Base-by-base conservation (phyloP, 208 protist genomes). In the Wallacemonas sp. region DNA sequence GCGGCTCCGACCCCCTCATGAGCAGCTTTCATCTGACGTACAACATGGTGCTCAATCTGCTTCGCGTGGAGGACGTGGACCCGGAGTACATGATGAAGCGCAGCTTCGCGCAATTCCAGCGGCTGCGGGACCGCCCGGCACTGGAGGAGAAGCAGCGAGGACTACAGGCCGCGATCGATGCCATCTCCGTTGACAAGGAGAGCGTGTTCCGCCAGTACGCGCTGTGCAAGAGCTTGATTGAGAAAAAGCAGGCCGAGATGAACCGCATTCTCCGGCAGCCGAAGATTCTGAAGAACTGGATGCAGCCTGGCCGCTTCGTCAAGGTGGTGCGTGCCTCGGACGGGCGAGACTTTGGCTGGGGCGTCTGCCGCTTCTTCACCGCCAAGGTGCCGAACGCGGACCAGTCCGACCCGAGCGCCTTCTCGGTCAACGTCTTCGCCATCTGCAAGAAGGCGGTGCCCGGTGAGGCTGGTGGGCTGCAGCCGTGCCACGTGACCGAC, bases 21-120 rank as follows among this genome's bases (percentile, higher is more conserved):
- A 96, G 83, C 74, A 95, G 95, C 61, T 99, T 99, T 77, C 96
- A 99, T 76, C 84, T 99, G 44, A 97, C 95, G 38, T 99, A 99
- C 87, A 99, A 99, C 80, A 99, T 99, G 98, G 81, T 99, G 42
- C 87, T 99, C 10, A 99, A 99, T 76, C 76, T 99, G 45, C 70
- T 99, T 22, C 91, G 98, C n/a, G 94, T 99, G 3, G 97, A 99
- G 79, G 98, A 97, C 65, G 91, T 99, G 3, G 95, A 98, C 70
- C 98, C 98, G 5, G 93, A 99, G 77, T 98, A 98, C 74, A 94
- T 99, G 83, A 97, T 99, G 80, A 93, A 94, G 73, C 79, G 95
- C 36, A 99, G 95, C 61, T 99, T 99, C 86, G 91, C 93, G 23
- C 98, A 99, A 75, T 99, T 98, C 77, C 98, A 99, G 81, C 82